Evolutionary conservation across 2,329 filamentous ascomycete species (phyloP), one percentile per base, ranked within the genome.

Genomic region (Podosphaera xanthii): DNA sequence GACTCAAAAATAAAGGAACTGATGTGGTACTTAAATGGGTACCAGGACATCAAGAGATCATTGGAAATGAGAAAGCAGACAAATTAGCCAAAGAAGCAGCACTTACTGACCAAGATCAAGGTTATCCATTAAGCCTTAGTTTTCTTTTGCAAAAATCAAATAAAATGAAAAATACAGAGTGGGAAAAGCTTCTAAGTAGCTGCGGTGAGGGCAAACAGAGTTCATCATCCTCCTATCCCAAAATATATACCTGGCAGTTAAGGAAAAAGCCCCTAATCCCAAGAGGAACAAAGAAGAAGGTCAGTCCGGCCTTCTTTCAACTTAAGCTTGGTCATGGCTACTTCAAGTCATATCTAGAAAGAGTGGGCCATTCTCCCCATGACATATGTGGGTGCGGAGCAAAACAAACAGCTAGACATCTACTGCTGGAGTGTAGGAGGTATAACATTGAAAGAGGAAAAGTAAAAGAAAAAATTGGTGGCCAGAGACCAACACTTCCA

Each of bases 191-290:
- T 22, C 30, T 22, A 35, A 40, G 36, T 40, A 40, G 36, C 36
- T 5, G 10, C 10, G 36, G 36, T 5, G 36, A 40, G 36, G 36
- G 36, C 36, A 40, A 10, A 8, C 10, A 6, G 10, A 12, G 9
- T 12, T 44, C 40, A 7, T 35, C 49, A 31, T 31, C 72, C 81
- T 0, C 76, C 79, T 60, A 67, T 79, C 61, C 74, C 81, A 64
- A 77, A 79, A 65, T 75, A 72, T 61, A 80, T 81, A 44, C 79
- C 78, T 0, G 78, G 77, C 0, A 71, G 14, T 31, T 52, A 31
- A 52, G 49, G 9, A 52, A 33, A 52, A 52, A 14, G 22, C 49
- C 49, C 6, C 33, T 7, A 30, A 14, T 52, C 33, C 49, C 22
- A 31, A 52, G 49, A 52, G 49, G 49, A 14, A 52, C 33, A 52